Percentiles rank a stretch among this genome's conserved stretches.
Evolutionary conservation across 2,329 filamentous ascomycete genomes (phyloP).

Genomic region (Neonectria punicea): DNA sequence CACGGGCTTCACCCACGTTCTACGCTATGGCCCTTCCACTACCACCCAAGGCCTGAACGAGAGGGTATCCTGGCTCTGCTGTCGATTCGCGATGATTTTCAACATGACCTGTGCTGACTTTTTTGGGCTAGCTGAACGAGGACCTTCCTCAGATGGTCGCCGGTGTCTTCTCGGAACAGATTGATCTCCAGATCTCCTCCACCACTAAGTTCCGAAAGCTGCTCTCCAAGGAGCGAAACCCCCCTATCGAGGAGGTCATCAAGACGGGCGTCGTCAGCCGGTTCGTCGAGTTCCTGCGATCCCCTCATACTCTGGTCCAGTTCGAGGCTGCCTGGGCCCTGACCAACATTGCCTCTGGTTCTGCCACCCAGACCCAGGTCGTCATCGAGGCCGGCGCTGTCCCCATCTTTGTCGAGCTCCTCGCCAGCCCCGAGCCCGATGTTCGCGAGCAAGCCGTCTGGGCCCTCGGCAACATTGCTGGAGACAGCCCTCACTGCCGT

Average conservation of each 20-base stretch:
- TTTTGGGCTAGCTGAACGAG: conserved; percentile 80
- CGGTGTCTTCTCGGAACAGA: conserved; percentile 98
- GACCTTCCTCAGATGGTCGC: conserved; percentile 98
- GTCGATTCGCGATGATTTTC: conserved; percentile 15
- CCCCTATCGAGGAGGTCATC: conserved; percentile 98
- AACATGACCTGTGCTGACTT: conserved; percentile 32
- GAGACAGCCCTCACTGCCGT: conserved; percentile 96
- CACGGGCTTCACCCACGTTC: conserved; percentile 24
- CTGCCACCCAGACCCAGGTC: conserved; percentile 96
- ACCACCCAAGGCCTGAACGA: not conserved
- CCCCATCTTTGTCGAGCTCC: conserved; percentile 96
- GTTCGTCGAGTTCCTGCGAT: conserved; percentile 98
- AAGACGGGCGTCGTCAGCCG: conserved; percentile 97
- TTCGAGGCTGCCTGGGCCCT: conserved; percentile 99
- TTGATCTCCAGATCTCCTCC: conserved; percentile 95
- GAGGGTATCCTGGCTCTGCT: conserved; percentile 10
- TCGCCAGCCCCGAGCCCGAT: conserved; percentile 96
- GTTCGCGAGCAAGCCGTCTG: conserved; percentile 98
- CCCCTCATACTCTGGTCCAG: conserved; percentile 96
- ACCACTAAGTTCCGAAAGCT: conserved; percentile 99
- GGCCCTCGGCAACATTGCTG: conserved; percentile 98
- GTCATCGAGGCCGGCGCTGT: conserved; percentile 98
- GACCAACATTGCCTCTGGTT: conserved; percentile 98
- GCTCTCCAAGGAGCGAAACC: conserved; percentile 97
- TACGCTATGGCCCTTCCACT: conserved; percentile 18